Evolutionary conservation across 2,329 filamentous ascomycete species (phyloP).

Genomic region (Diaporthe citri): DNA sequence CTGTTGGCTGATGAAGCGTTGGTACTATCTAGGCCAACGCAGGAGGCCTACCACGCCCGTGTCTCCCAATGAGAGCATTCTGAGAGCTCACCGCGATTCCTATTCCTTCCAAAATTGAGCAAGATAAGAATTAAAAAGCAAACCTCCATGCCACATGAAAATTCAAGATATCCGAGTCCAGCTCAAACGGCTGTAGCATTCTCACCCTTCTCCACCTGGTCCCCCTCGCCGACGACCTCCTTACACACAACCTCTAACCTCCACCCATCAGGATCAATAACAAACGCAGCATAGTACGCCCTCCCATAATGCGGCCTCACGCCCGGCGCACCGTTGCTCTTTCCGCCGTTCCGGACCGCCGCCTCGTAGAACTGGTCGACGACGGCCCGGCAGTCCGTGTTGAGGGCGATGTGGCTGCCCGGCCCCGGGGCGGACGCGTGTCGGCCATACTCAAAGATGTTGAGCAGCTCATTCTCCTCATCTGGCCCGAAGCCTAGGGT

Average conservation of each 20-base stretch:
- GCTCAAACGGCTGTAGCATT: background rate
- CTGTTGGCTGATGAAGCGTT: background rate
- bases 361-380: constrained; percentile 49
- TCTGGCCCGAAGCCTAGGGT: constrained; percentile 49
- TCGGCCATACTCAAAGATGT: constrained; percentile 47
- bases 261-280: constrained; percentile 50
- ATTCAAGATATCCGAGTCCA: background rate
- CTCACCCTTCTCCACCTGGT: background rate
- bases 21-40: background rate
- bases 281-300: constrained; percentile 51
- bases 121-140: background rate
- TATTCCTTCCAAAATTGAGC: background rate
- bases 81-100: background rate
- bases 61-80: background rate
- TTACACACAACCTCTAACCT: constrained; percentile 44
- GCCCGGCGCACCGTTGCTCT: constrained; percentile 48
- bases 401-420: constrained; percentile 51
- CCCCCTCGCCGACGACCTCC: background rate
- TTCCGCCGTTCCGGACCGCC: constrained; percentile 47
- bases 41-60: constrained; percentile 9
- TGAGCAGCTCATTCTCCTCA: constrained; percentile 46
- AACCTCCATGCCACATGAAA: background rate
- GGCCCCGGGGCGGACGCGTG: constrained; percentile 44
- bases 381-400: constrained; percentile 46
- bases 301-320: constrained; percentile 49